phyloP scores from a whole-genome alignment of 768 basidiomycete genomes.

The Tulasnella calospora region DNA sequence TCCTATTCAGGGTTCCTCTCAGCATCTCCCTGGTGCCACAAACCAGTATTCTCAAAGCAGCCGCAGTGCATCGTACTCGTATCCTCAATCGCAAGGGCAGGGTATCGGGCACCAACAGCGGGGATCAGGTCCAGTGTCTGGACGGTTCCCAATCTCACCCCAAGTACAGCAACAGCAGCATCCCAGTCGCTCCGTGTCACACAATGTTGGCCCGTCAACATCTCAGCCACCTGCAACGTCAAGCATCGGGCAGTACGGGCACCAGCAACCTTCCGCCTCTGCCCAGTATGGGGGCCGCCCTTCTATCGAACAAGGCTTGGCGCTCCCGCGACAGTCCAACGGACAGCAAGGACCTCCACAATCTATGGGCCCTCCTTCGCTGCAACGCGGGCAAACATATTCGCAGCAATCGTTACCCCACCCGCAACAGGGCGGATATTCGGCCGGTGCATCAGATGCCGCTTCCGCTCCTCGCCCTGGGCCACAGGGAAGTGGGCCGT shows the following conservation, averaged over 20 bases:
- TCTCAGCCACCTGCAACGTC: neutral
- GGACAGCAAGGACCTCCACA: neutral
- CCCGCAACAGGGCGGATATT: neutral
- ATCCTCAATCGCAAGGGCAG: neutral
- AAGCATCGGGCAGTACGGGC: neutral
- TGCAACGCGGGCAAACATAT: constrained; percentile 4
- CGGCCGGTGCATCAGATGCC: neutral
- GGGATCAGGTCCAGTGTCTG: neutral
- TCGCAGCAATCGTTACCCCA: neutral
- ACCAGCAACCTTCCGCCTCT: neutral
- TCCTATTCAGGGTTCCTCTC: neutral
- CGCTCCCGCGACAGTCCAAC: constrained; percentile 7
- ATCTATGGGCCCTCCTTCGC: neutral
- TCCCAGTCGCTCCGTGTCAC: neutral
- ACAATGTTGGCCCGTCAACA: neutral
- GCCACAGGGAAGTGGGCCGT: neutral
- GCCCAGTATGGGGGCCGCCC: neutral
- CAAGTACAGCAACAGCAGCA: constrained; percentile 11
- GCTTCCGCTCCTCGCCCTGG: neutral
- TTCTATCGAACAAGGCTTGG: neutral
- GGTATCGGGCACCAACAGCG: neutral
- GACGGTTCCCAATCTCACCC: neutral
- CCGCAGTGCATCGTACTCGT: constrained; percentile 12
- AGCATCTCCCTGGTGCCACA: neutral
- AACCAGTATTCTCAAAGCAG: neutral